These are phyloP conservation scores for Mucor sp. DNA, from an alignment of 371 early-diverging fungal genomes.

Conservation along the genomic window DNA sequence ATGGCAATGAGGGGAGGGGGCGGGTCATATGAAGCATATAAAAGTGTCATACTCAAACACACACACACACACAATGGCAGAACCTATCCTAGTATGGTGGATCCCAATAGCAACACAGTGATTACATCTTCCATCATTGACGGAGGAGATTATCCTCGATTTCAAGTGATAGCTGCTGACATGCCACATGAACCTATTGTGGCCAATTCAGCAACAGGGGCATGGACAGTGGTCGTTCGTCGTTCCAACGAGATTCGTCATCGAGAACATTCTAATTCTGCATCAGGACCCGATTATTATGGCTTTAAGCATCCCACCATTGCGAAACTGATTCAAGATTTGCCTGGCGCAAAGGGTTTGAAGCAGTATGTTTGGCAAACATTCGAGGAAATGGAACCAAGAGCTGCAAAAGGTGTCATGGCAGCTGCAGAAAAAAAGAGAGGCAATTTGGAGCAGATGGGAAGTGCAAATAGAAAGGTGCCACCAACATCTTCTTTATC, in stretches of 20 bases:
- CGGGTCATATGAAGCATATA: background rate
- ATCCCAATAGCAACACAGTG: slow-evolving; percentile 60
- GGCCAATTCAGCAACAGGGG: slow-evolving; percentile 86
- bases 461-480: slow-evolving; percentile 47
- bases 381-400: slow-evolving; percentile 62
- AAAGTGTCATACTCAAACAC: too few species aligned
- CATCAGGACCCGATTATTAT: slow-evolving; percentile 91
- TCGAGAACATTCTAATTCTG: slow-evolving; percentile 78
- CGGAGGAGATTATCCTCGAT: slow-evolving; percentile 77
- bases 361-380: slow-evolving; percentile 73
- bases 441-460: slow-evolving; percentile 54
- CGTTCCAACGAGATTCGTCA: slow-evolving; percentile 77
- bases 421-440: slow-evolving; percentile 54
- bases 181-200: slow-evolving; percentile 66
- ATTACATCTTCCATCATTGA: slow-evolving; percentile 84
- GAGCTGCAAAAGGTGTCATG: slow-evolving; percentile 55
- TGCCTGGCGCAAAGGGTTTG: slow-evolving; percentile 75
- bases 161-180: slow-evolving; percentile 82
- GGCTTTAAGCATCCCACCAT: slow-evolving; percentile 91
- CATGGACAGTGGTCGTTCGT: slow-evolving; percentile 89
- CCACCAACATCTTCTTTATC: slow-evolving; percentile 11
- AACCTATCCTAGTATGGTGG: slow-evolving; percentile 75
- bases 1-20: too few species aligned
- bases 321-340: slow-evolving; percentile 85
- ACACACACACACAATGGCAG: slow-evolving; percentile 24